Conservation (phyloP, 176 grass and related monocot species). For the Otatea glauca region DNA sequence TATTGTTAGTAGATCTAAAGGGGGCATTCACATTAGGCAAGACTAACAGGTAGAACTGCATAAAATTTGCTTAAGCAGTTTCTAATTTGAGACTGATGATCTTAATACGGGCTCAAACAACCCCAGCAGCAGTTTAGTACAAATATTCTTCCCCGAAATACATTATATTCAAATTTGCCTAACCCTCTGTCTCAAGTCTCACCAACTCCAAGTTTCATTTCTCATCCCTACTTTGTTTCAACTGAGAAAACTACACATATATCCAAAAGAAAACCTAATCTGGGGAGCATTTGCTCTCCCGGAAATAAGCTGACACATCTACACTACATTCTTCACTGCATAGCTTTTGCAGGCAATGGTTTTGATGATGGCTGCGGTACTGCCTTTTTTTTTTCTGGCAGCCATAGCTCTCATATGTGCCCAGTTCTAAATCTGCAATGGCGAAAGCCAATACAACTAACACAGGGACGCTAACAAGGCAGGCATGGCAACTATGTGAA, state of each 20-base stretch:
- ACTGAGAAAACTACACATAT: conserved; percentile 49
- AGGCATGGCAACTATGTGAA: not conserved
- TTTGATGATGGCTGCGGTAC: not conserved
- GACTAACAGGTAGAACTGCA: not conserved
- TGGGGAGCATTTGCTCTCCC: conserved; percentile 35
- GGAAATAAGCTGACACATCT: conserved; percentile 38
- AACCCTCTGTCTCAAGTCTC: not conserved
- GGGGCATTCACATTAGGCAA: not conserved
- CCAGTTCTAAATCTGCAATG: conserved; percentile 23
- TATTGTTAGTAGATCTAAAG: not conserved
- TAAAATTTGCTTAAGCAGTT: not conserved
- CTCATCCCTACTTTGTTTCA: conserved; percentile 37
- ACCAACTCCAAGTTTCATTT: conserved; percentile 32
- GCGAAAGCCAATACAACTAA: conserved; percentile 5
- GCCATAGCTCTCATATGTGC: not conserved
- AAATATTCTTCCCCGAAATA: conserved; percentile 23
- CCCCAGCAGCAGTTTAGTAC: conserved; percentile 23
- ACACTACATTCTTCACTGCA: conserved; percentile 16
- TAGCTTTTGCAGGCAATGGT: not conserved
- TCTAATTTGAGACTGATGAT: conserved; percentile 10
- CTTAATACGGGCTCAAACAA: conserved; percentile 30
- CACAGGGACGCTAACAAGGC: not conserved
- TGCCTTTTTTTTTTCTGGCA: not conserved
- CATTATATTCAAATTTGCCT: conserved; percentile 29
- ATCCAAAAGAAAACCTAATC: conserved; percentile 42